Percentiles rank a stretch among this genome's conserved stretches.
These are phyloP conservation scores for Moricandia arvensis DNA, from an alignment of 345 rosid species.

Conservation along the genomic window DNA sequence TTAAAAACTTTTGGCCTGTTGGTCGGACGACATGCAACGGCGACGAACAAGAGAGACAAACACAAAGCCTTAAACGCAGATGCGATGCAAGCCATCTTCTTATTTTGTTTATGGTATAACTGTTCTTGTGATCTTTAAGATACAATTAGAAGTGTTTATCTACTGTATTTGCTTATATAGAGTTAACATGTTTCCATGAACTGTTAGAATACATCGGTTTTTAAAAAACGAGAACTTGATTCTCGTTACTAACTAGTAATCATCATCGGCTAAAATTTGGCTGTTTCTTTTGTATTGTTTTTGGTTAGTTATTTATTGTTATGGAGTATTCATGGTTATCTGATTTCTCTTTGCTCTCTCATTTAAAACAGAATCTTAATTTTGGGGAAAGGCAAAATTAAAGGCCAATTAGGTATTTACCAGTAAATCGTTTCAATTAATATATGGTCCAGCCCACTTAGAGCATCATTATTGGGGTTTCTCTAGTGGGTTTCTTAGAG, in stretches of 20 bases:
- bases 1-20: conserved; percentile 6
- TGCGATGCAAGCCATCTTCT: background rate
- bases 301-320: background rate
- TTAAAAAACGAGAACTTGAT: background rate
- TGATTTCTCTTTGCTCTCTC: too few species aligned
- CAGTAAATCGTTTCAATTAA: too few species aligned
- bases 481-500: too few species aligned
- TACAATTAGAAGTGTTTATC: background rate
- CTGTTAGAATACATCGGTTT: background rate
- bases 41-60: background rate
- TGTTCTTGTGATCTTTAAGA: background rate
- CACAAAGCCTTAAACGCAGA: background rate
- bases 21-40: background rate
- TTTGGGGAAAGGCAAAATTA: too few species aligned
- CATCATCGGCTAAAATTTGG: background rate
- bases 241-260: background rate
- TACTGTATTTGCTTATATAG: background rate
- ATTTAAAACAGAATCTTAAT: too few species aligned
- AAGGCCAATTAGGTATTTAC: too few species aligned
- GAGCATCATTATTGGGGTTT: too few species aligned
- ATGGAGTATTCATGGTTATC: too few species aligned
- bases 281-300: background rate
- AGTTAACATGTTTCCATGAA: background rate
- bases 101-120: background rate
- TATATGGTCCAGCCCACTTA: too few species aligned